phyloP scores from a whole-genome alignment of 2,329 filamentous ascomycete species.

The Fusarium pseudonygamai region DNA sequence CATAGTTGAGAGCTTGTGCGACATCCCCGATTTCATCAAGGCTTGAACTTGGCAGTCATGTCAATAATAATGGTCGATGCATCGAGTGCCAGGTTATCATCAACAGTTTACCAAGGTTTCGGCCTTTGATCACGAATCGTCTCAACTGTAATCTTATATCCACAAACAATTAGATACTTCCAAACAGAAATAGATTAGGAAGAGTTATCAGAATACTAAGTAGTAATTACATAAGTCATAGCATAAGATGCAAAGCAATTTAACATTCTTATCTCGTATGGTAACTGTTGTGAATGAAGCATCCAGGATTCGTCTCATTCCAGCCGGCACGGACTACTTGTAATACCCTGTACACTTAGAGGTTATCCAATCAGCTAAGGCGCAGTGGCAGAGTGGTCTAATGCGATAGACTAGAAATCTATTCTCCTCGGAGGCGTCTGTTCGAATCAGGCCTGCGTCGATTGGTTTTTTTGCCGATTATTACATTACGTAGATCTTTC shows the following conservation, averaged over 20 bases:
- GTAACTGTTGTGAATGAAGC: background rate
- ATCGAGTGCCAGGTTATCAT: background rate
- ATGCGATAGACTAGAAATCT: conserved; percentile 36
- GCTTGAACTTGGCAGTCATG: background rate
- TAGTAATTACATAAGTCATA: background rate
- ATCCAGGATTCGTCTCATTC: too few relatives aligned
- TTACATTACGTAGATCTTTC: too few relatives aligned
- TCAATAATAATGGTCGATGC: background rate
- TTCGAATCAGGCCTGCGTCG: conserved; percentile 34
- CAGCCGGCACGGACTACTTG: background rate
- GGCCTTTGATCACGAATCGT: background rate
- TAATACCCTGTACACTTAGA: accelerated
- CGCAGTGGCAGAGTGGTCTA: conserved; percentile 35
- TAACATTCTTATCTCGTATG: background rate
- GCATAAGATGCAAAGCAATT: background rate
- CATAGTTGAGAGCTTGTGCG: background rate
- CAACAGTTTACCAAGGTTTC: background rate
- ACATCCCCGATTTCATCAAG: background rate
- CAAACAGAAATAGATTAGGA: accelerated
- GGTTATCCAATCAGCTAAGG: conserved; percentile 17
- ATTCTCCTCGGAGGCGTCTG: conserved; percentile 34
- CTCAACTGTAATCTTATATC: background rate
- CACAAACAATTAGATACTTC: background rate
- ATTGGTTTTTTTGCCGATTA: background rate
- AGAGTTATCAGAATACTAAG: accelerated